Base-by-base conservation (phyloP, 805 yeast species). In the Monosporozyma servazzii region DNA sequence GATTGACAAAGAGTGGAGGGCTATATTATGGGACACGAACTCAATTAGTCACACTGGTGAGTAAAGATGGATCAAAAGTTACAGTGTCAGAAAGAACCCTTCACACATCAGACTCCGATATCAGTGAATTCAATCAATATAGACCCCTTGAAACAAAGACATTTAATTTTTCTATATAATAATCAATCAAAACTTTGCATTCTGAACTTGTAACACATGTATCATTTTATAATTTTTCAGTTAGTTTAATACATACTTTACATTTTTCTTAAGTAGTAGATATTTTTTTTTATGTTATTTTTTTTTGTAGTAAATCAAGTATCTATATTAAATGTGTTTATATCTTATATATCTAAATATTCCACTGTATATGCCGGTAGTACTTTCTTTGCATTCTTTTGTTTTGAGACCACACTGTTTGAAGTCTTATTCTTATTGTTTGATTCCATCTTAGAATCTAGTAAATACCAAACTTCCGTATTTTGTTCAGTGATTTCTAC, bases 11-110 rank as follows among this genome's bases (percentile, higher is more conserved):
- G 18, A 48, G 52, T 7, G 67, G 73, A 15, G 88, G 88, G 0
- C 66, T 71, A 21, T 81, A 73, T 59, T 90, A 88, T 62, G 96
- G 96, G 0, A 89, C 97, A 0, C 70, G 96, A 50, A 86, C 96
- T 0, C 96, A 89, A 64, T 88, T 95, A 0, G 77, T 88, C 1
- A 73, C 88, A 3, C 58, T 87, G 21, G 73, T 86, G 9, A 80
- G 78, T 60, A 75, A 72, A 39, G 52, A 60, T 40, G 74, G 86
- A 59, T 51, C 68, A 37, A 54, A 51, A 11, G 67, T 85, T 20
- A 75, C 76, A 47, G 86, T 85, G 64, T 69, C 77, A 13, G 96
- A 89, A 62, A 71, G 73, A 47, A 78, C 79, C 51, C 58, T 85
- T 18, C 84, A 82, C 58, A 67, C 74, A n/a, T 61, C 72, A 11